phyloP scores from a whole-genome alignment of 306 rosid species.

The Pterocarpus santalinus region DNA sequence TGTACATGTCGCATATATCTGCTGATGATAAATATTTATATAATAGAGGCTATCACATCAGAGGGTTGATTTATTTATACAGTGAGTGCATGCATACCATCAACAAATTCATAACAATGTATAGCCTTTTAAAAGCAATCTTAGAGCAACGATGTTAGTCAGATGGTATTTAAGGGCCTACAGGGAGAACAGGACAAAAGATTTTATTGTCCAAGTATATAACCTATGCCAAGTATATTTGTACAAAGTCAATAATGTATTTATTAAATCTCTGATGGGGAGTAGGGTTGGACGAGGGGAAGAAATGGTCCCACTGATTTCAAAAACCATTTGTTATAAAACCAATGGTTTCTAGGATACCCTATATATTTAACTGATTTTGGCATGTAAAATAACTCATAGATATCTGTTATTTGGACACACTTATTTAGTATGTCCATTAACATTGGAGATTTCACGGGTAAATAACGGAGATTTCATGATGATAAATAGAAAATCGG shows the following conservation, averaged over 20 bases:
- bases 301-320: slow-evolving; percentile 44
- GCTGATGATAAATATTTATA: neutral
- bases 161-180: slow-evolving; percentile 28
- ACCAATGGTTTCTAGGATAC: slow-evolving; percentile 27
- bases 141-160: slow-evolving; percentile 12
- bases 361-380: slow-evolving; percentile 29
- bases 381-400: neutral
- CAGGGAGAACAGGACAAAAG: slow-evolving; percentile 29
- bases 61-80: slow-evolving; percentile 19
- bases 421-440: too few relatives aligned
- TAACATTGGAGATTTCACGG: too few relatives aligned
- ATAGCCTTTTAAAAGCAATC: slow-evolving; percentile 41
- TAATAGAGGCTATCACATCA: neutral
- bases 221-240: slow-evolving; percentile 43
- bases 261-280: slow-evolving; percentile 3
- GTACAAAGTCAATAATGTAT: slow-evolving; percentile 28
- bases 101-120: slow-evolving; percentile 32
- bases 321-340: neutral
- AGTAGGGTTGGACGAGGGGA: neutral
- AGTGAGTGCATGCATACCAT: slow-evolving; percentile 30
- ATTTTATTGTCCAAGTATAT: slow-evolving; percentile 33
- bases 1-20: too few relatives aligned
- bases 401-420: too few relatives aligned
- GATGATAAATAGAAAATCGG: too few relatives aligned
- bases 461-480: too few relatives aligned